These are phyloP conservation scores for Ustilago lituana DNA, from an alignment of 1,284 basidiomycete genomes.

Conservation along the genomic window DNA sequence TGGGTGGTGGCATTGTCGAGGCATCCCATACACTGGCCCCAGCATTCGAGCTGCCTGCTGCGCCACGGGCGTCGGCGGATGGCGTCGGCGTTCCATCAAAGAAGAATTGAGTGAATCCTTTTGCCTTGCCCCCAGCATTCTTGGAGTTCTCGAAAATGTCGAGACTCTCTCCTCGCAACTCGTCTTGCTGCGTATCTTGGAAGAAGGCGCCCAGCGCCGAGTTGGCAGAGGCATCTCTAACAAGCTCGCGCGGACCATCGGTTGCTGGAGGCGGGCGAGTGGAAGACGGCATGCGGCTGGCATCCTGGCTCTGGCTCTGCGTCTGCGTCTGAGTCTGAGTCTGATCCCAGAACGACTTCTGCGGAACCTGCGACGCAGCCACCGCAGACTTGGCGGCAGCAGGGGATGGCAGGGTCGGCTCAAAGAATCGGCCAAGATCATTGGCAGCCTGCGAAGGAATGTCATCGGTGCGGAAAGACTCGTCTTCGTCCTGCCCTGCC, in stretches of 20 bases:
- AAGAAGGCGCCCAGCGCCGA: conserved; percentile 63
- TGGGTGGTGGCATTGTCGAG: conserved; percentile 56
- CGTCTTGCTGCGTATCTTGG: conserved; percentile 54
- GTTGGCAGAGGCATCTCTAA: conserved; percentile 35
- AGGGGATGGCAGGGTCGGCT: conserved; percentile 41
- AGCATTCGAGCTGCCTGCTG: neutral
- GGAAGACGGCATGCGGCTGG: conserved; percentile 14
- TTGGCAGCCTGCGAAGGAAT: conserved; percentile 43
- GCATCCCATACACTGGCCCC: conserved; percentile 28
- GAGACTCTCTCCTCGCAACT: conserved; percentile 51
- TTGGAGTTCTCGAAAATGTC: conserved; percentile 56
- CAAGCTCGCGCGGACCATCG: conserved; percentile 3
- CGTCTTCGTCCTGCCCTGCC: conserved; percentile 29
- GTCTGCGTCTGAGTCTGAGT: conserved; percentile 30
- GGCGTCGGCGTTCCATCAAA: conserved; percentile 43
- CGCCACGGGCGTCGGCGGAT: neutral
- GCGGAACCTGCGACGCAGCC: conserved; percentile 6
- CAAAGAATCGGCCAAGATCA: conserved; percentile 55
- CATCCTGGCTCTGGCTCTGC: conserved; percentile 25
- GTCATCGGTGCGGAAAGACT: conserved; percentile 47
- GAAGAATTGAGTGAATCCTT: conserved; percentile 55
- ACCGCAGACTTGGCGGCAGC: neutral
- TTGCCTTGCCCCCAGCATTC: conserved; percentile 32
- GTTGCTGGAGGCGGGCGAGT: conserved; percentile 12
- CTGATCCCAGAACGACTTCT: conserved; percentile 35